Conservation (phyloP, 2,329 filamentous ascomycete species). For the Penicillium sp. region DNA sequence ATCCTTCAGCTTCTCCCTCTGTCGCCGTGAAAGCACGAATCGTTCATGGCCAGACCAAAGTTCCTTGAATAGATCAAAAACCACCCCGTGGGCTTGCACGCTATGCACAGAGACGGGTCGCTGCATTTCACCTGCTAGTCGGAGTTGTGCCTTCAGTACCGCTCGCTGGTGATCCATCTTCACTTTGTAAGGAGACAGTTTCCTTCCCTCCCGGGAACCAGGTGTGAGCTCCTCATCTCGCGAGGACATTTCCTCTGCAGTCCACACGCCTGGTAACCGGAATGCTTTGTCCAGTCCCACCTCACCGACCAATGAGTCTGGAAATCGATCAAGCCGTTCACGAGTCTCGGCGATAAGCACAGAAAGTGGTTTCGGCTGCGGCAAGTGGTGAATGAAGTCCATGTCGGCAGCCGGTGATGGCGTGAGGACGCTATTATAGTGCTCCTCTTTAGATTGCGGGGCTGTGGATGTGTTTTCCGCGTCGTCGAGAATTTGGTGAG, state of each 20-base stretch:
- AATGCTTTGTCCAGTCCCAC: constrained; percentile 66
- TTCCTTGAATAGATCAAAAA: constrained; percentile 60
- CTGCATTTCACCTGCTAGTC: constrained; percentile 61
- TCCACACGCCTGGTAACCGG: constrained; percentile 61
- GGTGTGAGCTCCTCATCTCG: constrained; percentile 54
- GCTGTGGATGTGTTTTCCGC: constrained; percentile 13
- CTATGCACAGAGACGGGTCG: constrained; percentile 66
- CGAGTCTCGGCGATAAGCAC: constrained; percentile 56
- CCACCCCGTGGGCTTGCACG: constrained; percentile 64
- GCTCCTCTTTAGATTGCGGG: constrained; percentile 42
- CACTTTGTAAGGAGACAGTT: constrained; percentile 61
- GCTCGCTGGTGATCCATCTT: constrained; percentile 61
- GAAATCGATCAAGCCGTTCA: constrained; percentile 53
- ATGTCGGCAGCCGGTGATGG: constrained; percentile 52
- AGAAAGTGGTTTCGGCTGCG: constrained; percentile 58
- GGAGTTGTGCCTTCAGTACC: constrained; percentile 61
- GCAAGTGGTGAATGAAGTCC: constrained; percentile 55
- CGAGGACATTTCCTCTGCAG: constrained; percentile 32
- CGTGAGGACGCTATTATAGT: constrained; percentile 60
- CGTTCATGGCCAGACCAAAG: constrained; percentile 64
- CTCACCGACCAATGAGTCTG: constrained; percentile 64
- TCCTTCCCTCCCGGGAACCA: constrained; percentile 63
- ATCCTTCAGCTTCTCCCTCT: constrained; percentile 43
- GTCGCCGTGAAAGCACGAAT: constrained; percentile 53
- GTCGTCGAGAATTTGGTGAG: constrained; percentile 62